Base-by-base conservation (phyloP, 1,284 basidiomycete species). In the Irpex lacteus region DNA sequence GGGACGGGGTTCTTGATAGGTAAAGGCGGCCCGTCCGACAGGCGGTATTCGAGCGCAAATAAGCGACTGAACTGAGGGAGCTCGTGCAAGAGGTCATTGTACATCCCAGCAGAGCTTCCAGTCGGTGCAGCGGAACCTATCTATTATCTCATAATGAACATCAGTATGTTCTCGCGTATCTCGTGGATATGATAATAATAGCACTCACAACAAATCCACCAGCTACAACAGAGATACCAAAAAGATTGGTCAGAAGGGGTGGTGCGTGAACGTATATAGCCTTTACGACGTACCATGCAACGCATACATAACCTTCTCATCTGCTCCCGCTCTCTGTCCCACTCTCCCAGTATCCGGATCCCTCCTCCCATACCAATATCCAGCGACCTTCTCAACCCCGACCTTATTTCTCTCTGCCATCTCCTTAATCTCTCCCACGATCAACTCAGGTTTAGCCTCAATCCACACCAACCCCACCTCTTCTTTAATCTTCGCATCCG, bases 221-320 rank as follows among this genome's bases (percentile, higher is more conserved):
- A 11, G 61, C 53, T 70, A 63, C 11, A 58, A 6, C 5, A 64
- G 34, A 36, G 19, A 11, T 15, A 7, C 9, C n/a, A 7, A 60
- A 18, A 5, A 40, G 11, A 18, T 47, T n/a, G n/a, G n/a, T n/a
- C n/a, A n/a, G n/a, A n/a, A n/a, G n/a, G n/a, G n/a, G n/a, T n/a
- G n/a, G n/a, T n/a, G n/a, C n/a, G n/a, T n/a, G n/a, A n/a, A n/a
- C n/a, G n/a, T n/a, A n/a, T n/a, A n/a, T n/a, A n/a, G n/a, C n/a
- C n/a, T n/a, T n/a, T n/a, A n/a, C 73, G 82, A 21, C 82, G 21
- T 81, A 62, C 86, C 86, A 68, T 88, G 86, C 2, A 87, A 70
- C 54, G 75, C 70, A 67, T 82, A 81, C 0, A 85, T 60, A 8
- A 87, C 81, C 66, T 84, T 85, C 69, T 88, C 85, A 26, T 77